Base-by-base conservation (phyloP, 1,139 yeast genomes). In the Yamadazyma epiphylla region DNA sequence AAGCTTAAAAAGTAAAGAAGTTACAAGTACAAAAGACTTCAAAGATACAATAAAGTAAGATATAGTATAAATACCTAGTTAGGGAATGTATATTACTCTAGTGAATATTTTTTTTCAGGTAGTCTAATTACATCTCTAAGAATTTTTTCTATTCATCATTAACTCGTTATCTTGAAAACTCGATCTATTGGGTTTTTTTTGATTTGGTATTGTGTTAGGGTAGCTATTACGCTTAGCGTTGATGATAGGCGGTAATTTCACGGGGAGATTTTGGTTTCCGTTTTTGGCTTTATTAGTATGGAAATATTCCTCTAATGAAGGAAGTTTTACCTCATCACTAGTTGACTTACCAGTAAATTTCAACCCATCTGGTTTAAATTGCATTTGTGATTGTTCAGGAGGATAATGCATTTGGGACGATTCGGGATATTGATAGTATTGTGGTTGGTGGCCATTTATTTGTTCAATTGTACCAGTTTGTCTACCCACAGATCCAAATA, bases 21-120 rank as follows among this genome's bases (percentile, higher is more conserved):
- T 7, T 21, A 19, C 22, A 36, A 69, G 65, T 32, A 65, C 76
- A 0, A 59, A 64, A 1, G 55, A 64, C 36, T 71, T 70, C 40
- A 42, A 47, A 25, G 55, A 17, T 10, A 17, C 58, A 23, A 10
- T 16, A 15, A 7, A 22, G 21, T 26, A 26, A 13, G 9, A 6
- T 7, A 17, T 17, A 17, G 9, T 17, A 17, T 7, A 17, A 7
- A 17, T 7, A 17, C 20, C 7, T 17, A 7, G 7, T 17, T 10
- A 17, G 7, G 20, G 20, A 17, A 17, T 9, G 10, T 9, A 21
- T 9, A 21, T n/a, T 21, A 11, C 12, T 21, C n/a, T 21, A 6
- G n/a, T 9, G 23, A 6, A n/a, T 11, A 21, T 21, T 21, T 21
- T 11, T 21, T 9, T 21, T 21, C 13, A 5, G 10, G 10, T 10